Evolutionary conservation across 495 filamentous ascomycete genomes (phyloP), one percentile per base, ranked within the genome.

Genomic region (Aspergillus cristatus): DNA sequence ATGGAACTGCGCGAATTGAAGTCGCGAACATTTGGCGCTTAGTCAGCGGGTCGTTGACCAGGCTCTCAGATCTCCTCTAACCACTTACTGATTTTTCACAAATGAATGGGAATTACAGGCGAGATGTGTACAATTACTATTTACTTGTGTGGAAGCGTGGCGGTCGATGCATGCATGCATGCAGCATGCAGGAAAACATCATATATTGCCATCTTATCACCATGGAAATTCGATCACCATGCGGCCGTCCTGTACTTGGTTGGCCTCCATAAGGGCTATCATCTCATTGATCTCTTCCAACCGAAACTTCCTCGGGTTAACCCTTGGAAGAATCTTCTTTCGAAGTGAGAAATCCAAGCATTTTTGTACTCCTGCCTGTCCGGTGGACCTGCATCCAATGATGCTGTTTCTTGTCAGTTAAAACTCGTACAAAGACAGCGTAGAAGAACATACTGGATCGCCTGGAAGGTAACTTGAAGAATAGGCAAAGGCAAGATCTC

Each of bases 241-340:
- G 3, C 28, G 28, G 10, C 28, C 28, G 12, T 30, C 28, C 11
- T 30, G 5, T 11, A 30, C 28, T 14, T 30, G 10, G 12, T 11
- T 11, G 4, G 34, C 41, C 17, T 35, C n/a, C 48, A 51, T 45
- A 13, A 51, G 32, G 3, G 24, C 44, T 5, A 51, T 39, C 48
- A 51, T 51, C 38, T 51, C 48, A 35, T 51, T 51, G 24, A 51
- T 44, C 38, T 47, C 48, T 26, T 47, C 48, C 26, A 47, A 31
- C 32, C 42, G 38, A 14, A 51, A 51, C 7, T 45, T 33, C 12
- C 41, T 37, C 26, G 37, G 41, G 11, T 51, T 31, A 1, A 51
- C 24, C 22, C 33, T 42, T 14, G 48, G 41, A 15, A 34, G 36
- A 8, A 47, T 45, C 1, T 37, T 34, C 13, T 47, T 51, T 3